phyloP scores from a whole-genome alignment of 2,329 filamentous ascomycete genomes.

The Aspergillus ibericus region DNA sequence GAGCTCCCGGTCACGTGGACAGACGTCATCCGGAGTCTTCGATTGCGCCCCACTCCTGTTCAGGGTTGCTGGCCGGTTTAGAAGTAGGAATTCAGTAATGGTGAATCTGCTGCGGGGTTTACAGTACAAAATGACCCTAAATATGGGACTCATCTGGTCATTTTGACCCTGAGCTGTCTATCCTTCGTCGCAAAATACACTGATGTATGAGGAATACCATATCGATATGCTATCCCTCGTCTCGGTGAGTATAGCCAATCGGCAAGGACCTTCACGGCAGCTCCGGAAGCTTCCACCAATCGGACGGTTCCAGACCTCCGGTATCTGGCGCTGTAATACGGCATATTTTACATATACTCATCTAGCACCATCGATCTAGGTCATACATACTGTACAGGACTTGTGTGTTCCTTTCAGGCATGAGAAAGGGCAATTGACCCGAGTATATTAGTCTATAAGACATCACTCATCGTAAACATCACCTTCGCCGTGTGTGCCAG shows the following conservation, averaged over 20 bases:
- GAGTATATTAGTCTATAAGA: neutral
- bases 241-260: neutral
- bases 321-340: neutral
- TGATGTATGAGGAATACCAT: conserved; percentile 2
- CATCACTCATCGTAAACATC: neutral
- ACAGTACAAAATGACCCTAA: neutral
- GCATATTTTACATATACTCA: neutral
- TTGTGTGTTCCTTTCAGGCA: neutral
- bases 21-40: conserved; percentile 13
- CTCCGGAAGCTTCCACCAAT: neutral
- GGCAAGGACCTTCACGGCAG: neutral
- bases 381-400: too few species aligned
- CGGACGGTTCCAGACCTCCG: neutral
- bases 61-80: neutral
- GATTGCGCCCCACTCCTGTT: neutral
- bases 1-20: conserved; percentile 18
- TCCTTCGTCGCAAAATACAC: neutral
- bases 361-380: neutral
- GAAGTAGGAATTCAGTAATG: too few species aligned
- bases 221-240: neutral
- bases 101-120: neutral
- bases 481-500: neutral
- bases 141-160: neutral
- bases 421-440: neutral
- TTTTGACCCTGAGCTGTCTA: neutral